phyloP scores from a whole-genome alignment of 257 asterid species.

The Cynanchum wilfordii region DNA sequence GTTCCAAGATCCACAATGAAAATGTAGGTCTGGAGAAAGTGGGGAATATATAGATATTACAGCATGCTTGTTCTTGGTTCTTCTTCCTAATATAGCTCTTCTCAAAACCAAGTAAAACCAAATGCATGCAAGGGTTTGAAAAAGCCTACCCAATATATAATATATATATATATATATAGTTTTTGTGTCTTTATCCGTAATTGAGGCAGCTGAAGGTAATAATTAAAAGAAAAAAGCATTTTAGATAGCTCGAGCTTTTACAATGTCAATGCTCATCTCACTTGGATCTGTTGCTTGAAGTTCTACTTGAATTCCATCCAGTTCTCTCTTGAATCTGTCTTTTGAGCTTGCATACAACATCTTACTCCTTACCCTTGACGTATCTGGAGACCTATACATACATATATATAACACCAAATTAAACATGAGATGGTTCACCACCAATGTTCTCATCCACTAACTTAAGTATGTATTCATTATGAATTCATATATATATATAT shows the following conservation, averaged over 20 bases:
- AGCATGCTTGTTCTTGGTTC: background rate
- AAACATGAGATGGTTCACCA: too few species aligned
- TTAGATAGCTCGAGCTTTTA: conserved; percentile 58
- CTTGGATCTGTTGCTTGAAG: conserved; percentile 85
- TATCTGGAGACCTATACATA: conserved; percentile 62
- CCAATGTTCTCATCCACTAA: too few species aligned
- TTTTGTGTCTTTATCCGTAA: background rate
- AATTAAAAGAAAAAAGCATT: too few species aligned
- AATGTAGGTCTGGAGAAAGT: background rate
- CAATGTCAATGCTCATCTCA: conserved; percentile 81
- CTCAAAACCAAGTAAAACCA: background rate
- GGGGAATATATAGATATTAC: background rate
- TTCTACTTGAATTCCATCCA: conserved; percentile 79
- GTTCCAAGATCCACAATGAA: background rate
- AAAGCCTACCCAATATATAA: background rate
- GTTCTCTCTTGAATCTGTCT: conserved; percentile 83
- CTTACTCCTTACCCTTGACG: conserved; percentile 76
- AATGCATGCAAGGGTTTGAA: conserved; percentile 8
- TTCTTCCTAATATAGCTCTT: background rate
- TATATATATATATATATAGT: too few species aligned
- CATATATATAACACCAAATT: too few species aligned
- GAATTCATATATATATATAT: too few species aligned
- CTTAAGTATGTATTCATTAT: too few species aligned
- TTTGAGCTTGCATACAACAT: conserved; percentile 88
- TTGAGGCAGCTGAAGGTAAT: background rate